Base-by-base conservation (phyloP, 78 protist genomes). In the Isochrysis galbana region DNA sequence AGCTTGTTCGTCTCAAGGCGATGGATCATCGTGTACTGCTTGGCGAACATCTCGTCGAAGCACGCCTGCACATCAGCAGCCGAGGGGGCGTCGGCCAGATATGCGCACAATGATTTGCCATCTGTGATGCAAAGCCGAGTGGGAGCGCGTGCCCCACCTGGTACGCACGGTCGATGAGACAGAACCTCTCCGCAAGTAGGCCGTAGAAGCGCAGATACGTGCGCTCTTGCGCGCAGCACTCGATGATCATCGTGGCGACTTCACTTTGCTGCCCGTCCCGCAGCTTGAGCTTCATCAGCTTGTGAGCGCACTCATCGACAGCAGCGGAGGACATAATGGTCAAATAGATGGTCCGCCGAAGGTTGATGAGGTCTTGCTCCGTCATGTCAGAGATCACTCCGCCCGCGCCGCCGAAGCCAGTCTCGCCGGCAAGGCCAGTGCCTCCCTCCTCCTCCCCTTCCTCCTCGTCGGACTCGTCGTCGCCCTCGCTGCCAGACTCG, bases 231-330 rank as follows among this genome's bases (percentile, higher is more conserved):
- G 94, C 45, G 89, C 99, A 98, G 94, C 99, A 97, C 91, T 99
- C 99, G 42, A 98, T 86, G n/a, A 99, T 41, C 99, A 98, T 98
- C 23, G 82, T 91, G 46, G 86, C 32, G 14, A 98, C n/a, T 61
- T 98, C 98, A 38, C 32, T 34, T 90, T 98, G 97, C 54, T 92
- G 96, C 17, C 93, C 97, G 29, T 34, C 55, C 36, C 61, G 55
- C 44, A 92, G 55, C 94, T 92, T 54, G 91, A 90, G 90, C 61
- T 92, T 95, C 46, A 96, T 77, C 29, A 98, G 88, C 96, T 98
- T 98, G 97, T 98, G 99, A 5, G 96, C 99, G 46, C 94, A 94
- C 86, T 98, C 99, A n/a, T 99, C 99, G 45, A 92, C 94, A 91
- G 74, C 93, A 22, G 92, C 92, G 44, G 97, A 90, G 21, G 97